phyloP scores from a whole-genome alignment of 495 filamentous ascomycete genomes.

The Aspergillus sclerotiicarbonarius region DNA sequence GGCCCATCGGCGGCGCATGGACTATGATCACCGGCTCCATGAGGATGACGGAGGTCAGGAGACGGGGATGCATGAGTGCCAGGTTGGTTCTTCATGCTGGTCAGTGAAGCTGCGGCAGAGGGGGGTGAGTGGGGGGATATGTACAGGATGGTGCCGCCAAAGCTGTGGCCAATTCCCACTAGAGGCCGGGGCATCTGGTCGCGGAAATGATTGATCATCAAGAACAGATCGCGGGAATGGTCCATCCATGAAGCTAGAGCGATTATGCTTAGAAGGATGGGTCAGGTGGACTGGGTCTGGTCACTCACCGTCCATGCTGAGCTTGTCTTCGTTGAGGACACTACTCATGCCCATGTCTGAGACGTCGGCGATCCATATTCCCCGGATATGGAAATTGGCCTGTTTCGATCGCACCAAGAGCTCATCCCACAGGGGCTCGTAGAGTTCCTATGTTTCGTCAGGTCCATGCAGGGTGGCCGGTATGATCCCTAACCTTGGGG shows the following conservation, averaged over 20 bases:
- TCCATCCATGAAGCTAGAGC: conserved; percentile 38
- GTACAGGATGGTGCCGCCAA: neutral
- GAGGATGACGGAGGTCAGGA: neutral
- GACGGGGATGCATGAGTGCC: neutral
- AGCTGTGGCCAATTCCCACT: conserved; percentile 47
- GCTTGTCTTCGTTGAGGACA: conserved; percentile 6
- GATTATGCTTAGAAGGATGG: neutral
- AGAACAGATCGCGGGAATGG: conserved; percentile 70
- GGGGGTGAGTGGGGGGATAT: neutral
- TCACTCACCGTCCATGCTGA: conserved; percentile 9
- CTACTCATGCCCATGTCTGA: conserved; percentile 7
- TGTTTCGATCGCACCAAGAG: neutral
- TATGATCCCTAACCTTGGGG: conserved; percentile 4
- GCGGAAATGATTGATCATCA: conserved; percentile 74
- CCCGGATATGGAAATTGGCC: conserved; percentile 3
- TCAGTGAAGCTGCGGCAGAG: neutral
- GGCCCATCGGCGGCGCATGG: neutral
- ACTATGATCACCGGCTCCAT: neutral
- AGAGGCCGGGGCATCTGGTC: conserved; percentile 66
- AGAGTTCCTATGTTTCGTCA: conserved; percentile 4
- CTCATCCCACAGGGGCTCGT: conserved; percentile 14
- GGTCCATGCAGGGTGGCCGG: too few relatives aligned
- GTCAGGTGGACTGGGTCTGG: neutral
- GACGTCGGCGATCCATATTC: conserved; percentile 13
- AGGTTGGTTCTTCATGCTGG: neutral